Conservation (phyloP, 176 grass and related monocot species). For the Carex scoparia region DNA sequence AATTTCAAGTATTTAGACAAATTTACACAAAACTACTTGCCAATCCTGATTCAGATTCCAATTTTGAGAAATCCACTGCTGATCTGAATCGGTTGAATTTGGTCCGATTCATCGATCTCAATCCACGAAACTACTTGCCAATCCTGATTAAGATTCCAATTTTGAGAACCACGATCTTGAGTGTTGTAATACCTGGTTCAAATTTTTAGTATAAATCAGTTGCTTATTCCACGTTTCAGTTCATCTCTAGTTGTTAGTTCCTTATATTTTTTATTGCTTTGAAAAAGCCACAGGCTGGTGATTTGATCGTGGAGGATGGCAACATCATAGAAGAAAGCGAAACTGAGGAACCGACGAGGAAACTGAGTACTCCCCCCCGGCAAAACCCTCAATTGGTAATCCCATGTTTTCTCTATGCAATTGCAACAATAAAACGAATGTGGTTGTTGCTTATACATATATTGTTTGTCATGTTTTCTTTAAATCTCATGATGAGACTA, state of each 20-base stretch:
- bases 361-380: slow-evolving; percentile 22
- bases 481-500: background rate
- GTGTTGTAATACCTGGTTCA: background rate
- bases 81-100: no score
- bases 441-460: background rate
- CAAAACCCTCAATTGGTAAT: slow-evolving; percentile 31
- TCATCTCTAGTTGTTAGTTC: background rate
- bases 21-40: no score
- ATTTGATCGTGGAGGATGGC: background rate
- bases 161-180: background rate
- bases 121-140: no score
- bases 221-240: background rate
- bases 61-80: no score
- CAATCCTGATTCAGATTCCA: no score
- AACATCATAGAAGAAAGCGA: slow-evolving; percentile 35
- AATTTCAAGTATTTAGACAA: no score
- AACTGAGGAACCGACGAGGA: slow-evolving; percentile 14
- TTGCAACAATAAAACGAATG: background rate
- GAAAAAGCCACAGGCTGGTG: background rate
- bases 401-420: background rate
- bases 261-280: background rate
- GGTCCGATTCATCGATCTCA: no score
- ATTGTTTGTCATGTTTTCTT: background rate
- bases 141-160: no score
- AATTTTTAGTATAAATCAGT: background rate